Base-by-base conservation (phyloP, 2,329 filamentous ascomycete species). In the Sarocladiaceae sp. region DNA sequence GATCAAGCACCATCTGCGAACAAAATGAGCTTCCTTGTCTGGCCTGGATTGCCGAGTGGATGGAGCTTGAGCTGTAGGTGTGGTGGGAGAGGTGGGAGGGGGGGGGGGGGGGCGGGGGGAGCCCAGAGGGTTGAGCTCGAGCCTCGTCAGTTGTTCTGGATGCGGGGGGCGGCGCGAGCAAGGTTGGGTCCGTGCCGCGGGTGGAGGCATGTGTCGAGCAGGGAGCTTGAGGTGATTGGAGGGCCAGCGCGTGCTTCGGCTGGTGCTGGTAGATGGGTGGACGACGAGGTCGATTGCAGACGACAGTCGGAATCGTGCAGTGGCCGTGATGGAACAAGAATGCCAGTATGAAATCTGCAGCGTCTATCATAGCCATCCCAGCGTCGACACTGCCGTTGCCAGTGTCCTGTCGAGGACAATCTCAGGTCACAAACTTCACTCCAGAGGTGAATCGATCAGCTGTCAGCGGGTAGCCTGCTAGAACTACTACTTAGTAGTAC, bases 111-210 rank as follows among this genome's bases (percentile, higher is more conserved):
- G n/a, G n/a, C n/a, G n/a, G n/a, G n/a, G n/a, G n/a, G n/a, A n/a
- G n/a, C n/a, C n/a, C 6, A 35, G 33, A 35, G 33, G 12, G 34
- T 7, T 21, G 19, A 39, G 34, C 19, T 39, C 34, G 34, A 39
- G 34, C 34, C 20, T 39, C 34, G 19, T 23, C 20, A n/a, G n/a
- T n/a, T n/a, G n/a, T n/a, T 39, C 34, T 39, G 4, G 20, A 27
- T 19, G 23, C 37, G 37, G 34, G 34, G 37, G 37, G 11, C 23
- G 21, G 4, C 23, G n/a, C 23, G 23, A 41, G 37, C 37, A 41
- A 41, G 37, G 37, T 41, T 41, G 37, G 37, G 37, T 41, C 37
- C 37, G 37, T 41, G 37, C 37, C 23, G 29, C 34, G 34, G 13
- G 34, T 23, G 37, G 23, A 23, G 10, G 37, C 23, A 27, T 41